Conservation (phyloP, 2,329 filamentous ascomycete genomes). For the Aspergillus ochraceus region DNA sequence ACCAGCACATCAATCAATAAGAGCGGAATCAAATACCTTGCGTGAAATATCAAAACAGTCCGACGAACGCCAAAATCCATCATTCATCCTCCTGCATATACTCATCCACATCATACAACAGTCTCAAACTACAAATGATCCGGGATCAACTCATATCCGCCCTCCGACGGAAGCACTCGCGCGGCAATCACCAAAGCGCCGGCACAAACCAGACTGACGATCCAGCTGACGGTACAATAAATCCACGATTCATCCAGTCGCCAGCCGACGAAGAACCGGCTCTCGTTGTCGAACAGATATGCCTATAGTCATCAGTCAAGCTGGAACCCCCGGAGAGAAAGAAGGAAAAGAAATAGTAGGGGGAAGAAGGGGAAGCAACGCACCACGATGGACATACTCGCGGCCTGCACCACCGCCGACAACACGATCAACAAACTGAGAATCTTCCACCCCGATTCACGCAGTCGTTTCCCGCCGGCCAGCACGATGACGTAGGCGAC, state of each 20-base stretch:
- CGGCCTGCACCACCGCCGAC: slow-evolving; percentile 69
- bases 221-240: slow-evolving; percentile 65
- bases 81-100: neutral
- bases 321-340: no score
- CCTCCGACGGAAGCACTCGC: slow-evolving; percentile 72
- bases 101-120: neutral
- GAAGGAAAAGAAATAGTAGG: neutral
- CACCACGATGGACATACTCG: slow-evolving; percentile 81
- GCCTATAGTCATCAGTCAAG: slow-evolving; percentile 53
- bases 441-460: slow-evolving; percentile 81
- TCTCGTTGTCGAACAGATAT: slow-evolving; percentile 79
- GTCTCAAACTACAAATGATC: slow-evolving; percentile 28
- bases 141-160: slow-evolving; percentile 79
- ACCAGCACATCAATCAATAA: neutral
- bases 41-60: neutral
- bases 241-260: slow-evolving; percentile 76
- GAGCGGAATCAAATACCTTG: neutral
- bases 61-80: neutral
- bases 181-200: slow-evolving; percentile 65
- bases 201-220: slow-evolving; percentile 53
- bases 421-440: slow-evolving; percentile 65
- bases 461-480: slow-evolving; percentile 73
- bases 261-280: slow-evolving; percentile 82
- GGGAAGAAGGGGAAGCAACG: slow-evolving; percentile 37
- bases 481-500: slow-evolving; percentile 78